A percentile compares a stretch with the other conserved stretches of the same genome.
Evolutionary conservation across 805 yeast genomes (phyloP).

Genomic region (Nakazawaea populi): DNA sequence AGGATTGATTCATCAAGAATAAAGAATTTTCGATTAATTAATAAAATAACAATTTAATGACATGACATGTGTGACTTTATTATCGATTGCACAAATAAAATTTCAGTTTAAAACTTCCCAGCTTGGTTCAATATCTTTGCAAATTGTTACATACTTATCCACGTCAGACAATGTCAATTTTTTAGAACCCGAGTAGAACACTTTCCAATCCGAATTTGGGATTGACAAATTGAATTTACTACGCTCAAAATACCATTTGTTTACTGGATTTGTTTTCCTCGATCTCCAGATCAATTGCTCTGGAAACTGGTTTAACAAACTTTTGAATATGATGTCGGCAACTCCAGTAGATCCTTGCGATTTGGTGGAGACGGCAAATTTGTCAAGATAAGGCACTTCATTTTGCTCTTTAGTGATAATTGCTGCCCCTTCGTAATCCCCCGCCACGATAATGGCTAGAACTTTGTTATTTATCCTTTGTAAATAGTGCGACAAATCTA

Average conservation of each 20-base stretch:
- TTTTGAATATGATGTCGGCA: constrained; percentile 88
- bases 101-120: constrained; percentile 12
- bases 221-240: constrained; percentile 63
- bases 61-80: background rate
- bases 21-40: no score
- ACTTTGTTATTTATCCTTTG: constrained; percentile 56
- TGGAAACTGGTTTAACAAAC: constrained; percentile 62
- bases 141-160: constrained; percentile 44
- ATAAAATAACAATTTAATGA: background rate
- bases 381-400: constrained; percentile 59
- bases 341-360: constrained; percentile 90
- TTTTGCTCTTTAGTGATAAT: constrained; percentile 75
- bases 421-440: constrained; percentile 95
- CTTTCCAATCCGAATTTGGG: constrained; percentile 29
- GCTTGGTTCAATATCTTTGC: constrained; percentile 56
- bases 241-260: constrained; percentile 96
- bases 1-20: no score
- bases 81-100: no score
- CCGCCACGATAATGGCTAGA: constrained; percentile 79
- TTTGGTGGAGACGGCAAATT: constrained; percentile 81
- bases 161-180: constrained; percentile 29
- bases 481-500: constrained; percentile 66
- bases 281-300: constrained; percentile 88
- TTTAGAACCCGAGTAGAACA: constrained; percentile 35
- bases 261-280: constrained; percentile 78